Evolutionary conservation across 2,329 filamentous ascomycete genomes (phyloP), one percentile per base, ranked within the genome.

Genomic region (Aspergillus candidus): DNA sequence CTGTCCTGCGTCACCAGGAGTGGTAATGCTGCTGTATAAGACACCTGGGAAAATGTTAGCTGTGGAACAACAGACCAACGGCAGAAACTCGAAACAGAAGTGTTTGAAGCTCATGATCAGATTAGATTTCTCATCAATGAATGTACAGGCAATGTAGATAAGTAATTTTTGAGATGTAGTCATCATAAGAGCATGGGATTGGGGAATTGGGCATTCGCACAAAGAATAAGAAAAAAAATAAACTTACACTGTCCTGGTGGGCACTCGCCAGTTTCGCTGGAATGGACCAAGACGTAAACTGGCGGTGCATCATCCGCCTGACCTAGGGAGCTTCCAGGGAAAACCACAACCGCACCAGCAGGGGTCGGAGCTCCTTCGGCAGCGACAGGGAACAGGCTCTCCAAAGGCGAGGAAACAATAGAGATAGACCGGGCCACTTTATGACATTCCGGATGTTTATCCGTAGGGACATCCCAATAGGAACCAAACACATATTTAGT

Each of bases 71-170:
- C 35, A 33, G 43, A 47, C 30, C 46, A 49, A 43, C 56, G 51
- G 57, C 48, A 47, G 46, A 44, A 47, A 47, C 35, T 31, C 38
- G 44, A 46, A 46, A 53, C 29, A 39, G 44, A 43, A 47, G 36
- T n/a, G 18, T 40, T 54, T 4, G 34, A 50, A 40, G 64, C 67
- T 73, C 70, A 73, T 71, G 59, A 80, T 94, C 88, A 94, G 88
- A 73, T 83, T 88, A 75, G 75, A 50, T 66, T 76, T 78, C 78
- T 93, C 89, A 82, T 94, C 90, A 94, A 84, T 78, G 77, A 68
- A 73, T 72, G 85, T 94, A 66, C 91, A 90, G 91, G 86, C 89
- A 97, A 97, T 96, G 91, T 97, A 96, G 91, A 96, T 97, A 97
- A 97, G 90, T 90, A 88, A 93, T 94, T 50, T 53, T 61, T 53